These are phyloP conservation scores for Sphaerulina populicola DNA, from an alignment of 2,329 filamentous ascomycete genomes.

Conservation along the genomic window DNA sequence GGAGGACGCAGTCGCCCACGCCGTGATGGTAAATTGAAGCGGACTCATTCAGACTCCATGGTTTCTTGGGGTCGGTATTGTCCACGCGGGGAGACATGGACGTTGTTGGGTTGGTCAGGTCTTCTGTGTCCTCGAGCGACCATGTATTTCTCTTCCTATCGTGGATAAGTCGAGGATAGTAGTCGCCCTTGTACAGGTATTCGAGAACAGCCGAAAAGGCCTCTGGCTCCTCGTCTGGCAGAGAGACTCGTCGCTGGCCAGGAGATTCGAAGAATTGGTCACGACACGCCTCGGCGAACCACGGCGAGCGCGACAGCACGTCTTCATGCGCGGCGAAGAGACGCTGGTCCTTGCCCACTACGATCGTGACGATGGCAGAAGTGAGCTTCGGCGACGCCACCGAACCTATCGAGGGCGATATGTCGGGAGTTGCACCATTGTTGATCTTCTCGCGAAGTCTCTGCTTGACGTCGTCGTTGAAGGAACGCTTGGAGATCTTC, in stretches of 20 bases:
- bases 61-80: conserved; percentile 31
- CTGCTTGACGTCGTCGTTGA: conserved; percentile 71
- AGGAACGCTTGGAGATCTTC: conserved; percentile 67
- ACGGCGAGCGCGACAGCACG: conserved; percentile 75
- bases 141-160: conserved; percentile 76
- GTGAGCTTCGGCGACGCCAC: conserved; percentile 45
- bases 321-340: conserved; percentile 94
- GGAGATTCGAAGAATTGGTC: conserved; percentile 60
- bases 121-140: conserved; percentile 67
- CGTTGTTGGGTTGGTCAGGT: conserved; percentile 22
- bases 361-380: conserved; percentile 75
- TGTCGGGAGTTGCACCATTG: conserved; percentile 41
- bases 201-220: conserved; percentile 89
- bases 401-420: conserved; percentile 31
- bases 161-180: conserved; percentile 80
- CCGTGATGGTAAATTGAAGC: conserved; percentile 70
- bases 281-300: conserved; percentile 55
- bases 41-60: conserved; percentile 51
- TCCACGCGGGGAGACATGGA: conserved; percentile 48
- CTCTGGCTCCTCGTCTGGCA: conserved; percentile 76
- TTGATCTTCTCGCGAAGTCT: conserved; percentile 81
- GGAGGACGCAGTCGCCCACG: conserved; percentile 67
- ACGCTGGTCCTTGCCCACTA: conserved; percentile 74
- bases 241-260: conserved; percentile 64
- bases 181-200: conserved; percentile 95